Evolutionary conservation across 176 grass and related monocot species (phyloP).

Genomic region (Musa troglodytarum): DNA sequence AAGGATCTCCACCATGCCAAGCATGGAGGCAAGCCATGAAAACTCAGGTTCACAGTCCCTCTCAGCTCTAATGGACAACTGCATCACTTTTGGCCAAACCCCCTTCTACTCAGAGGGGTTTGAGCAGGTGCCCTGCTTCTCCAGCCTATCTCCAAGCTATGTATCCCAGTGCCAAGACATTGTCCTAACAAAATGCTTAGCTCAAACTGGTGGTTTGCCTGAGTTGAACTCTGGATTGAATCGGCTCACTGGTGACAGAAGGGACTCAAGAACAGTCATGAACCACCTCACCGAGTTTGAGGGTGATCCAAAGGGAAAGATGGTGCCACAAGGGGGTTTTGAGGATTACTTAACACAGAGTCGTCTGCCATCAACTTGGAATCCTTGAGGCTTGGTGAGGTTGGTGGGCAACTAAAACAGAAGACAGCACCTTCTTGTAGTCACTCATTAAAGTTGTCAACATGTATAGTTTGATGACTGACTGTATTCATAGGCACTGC

Average conservation of each 20-base stretch:
- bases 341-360: slow-evolving; percentile 6
- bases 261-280: slow-evolving; percentile 36
- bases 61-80: slow-evolving; percentile 58
- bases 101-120: slow-evolving; percentile 34
- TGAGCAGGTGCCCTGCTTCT: slow-evolving; percentile 99
- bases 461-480: not conserved
- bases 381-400: not conserved
- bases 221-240: slow-evolving; percentile 13
- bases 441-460: not conserved
- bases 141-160: slow-evolving; percentile 53
- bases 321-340: slow-evolving; percentile 11
- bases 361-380: slow-evolving; percentile 10
- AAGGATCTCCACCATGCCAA: slow-evolving; percentile 34
- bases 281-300: slow-evolving; percentile 38
- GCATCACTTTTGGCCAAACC: slow-evolving; percentile 49
- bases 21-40: slow-evolving; percentile 15
- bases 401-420: not conserved
- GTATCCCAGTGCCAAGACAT: slow-evolving; percentile 23
- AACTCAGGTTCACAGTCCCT: slow-evolving; percentile 31
- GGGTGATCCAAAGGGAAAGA: slow-evolving; percentile 22
- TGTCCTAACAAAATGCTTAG: slow-evolving; percentile 11
- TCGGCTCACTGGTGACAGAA: slow-evolving; percentile 27
- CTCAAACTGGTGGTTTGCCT: slow-evolving; percentile 12
- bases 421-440: not conserved
- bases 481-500: not conserved